Evolutionary conservation across 2,329 filamentous ascomycete genomes (phyloP).

Genomic region (Polytolypa hystricis): DNA sequence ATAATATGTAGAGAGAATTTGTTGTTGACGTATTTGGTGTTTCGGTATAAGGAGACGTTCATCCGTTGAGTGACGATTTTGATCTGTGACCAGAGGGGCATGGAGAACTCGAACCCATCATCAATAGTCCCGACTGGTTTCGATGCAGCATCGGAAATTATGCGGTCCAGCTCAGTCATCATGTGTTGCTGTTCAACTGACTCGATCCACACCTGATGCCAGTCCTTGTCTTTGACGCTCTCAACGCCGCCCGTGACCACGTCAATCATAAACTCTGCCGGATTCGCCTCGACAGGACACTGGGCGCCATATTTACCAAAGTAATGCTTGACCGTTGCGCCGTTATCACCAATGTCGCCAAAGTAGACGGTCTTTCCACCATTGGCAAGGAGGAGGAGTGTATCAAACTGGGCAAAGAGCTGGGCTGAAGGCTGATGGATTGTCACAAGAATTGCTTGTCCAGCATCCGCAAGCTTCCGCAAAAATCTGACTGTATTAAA

Average conservation of each 20-base stretch:
- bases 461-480: slow-evolving; percentile 77
- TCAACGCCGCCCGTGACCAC: slow-evolving; percentile 42
- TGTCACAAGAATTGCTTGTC: slow-evolving; percentile 84
- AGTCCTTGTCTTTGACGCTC: slow-evolving; percentile 50
- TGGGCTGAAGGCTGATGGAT: slow-evolving; percentile 92
- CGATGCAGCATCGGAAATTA: slow-evolving; percentile 39
- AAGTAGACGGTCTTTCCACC: slow-evolving; percentile 60
- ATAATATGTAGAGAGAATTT: slow-evolving; percentile 48
- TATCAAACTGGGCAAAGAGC: slow-evolving; percentile 76
- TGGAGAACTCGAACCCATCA: slow-evolving; percentile 51
- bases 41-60: slow-evolving; percentile 55
- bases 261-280: slow-evolving; percentile 63
- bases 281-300: slow-evolving; percentile 54
- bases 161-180: slow-evolving; percentile 51
- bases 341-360: slow-evolving; percentile 52
- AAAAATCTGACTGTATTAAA: slow-evolving; percentile 63
- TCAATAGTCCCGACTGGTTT: slow-evolving; percentile 34
- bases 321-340: slow-evolving; percentile 46
- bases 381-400: slow-evolving; percentile 50
- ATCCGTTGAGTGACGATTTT: slow-evolving; percentile 55
- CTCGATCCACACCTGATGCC: slow-evolving; percentile 43
- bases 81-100: slow-evolving; percentile 51
- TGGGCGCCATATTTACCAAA: slow-evolving; percentile 54
- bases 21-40: slow-evolving; percentile 55
- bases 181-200: slow-evolving; percentile 43